Evolutionary conservation across 75 land plant genomes (phyloP), one percentile per base, ranked within the genome.

Genomic region (Picea sitchensis): DNA sequence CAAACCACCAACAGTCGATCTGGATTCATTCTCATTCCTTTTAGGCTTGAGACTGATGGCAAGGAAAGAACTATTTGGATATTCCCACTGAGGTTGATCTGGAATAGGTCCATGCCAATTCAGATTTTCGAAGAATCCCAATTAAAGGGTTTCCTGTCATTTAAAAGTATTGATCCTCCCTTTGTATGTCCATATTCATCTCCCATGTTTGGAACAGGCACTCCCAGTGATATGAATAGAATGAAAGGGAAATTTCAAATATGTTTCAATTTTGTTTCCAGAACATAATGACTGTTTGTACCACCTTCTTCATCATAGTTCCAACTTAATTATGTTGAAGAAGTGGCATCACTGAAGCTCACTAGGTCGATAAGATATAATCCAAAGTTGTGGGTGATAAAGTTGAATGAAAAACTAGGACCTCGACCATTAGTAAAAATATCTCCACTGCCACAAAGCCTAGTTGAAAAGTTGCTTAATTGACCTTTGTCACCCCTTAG

Each of bases 381-480:
- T 31, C 99, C 98, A 73, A 81, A 87, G 75, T 92, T 90, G 44
- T 78, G 83, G 1, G 99, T 78, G 71, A 94, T 73, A 71, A 85
- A 90, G 79, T 96, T 96, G 77, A 96, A 84, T 38, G 98, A 96
- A 82, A 87, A 94, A 36, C 89, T 82, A 9, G 99, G 95, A 21
- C 99, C 99, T 71, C 99, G 89, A 2, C 95, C 97, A 88, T 86
- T 86, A 57, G 90, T 84, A 75, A 96, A 92, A 18, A 90, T 61
- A 58, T 96, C 98, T 15, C 98, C 95, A 83, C 95, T 94, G n/a
- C 99, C 99, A 90, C 98, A 96, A 63, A 96, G 89, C 11, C 98
- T 85, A 3, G 99, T 94, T 17, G 99, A 94, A 81, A 96, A 84
- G 64, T 81, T 77, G 74, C 99, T 91, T 32, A 91, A 82, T 78